Evolutionary conservation across 2,329 filamentous ascomycete genomes (phyloP), one percentile per base, ranked within the genome.

Genomic region (Cercospora nicotianae): DNA sequence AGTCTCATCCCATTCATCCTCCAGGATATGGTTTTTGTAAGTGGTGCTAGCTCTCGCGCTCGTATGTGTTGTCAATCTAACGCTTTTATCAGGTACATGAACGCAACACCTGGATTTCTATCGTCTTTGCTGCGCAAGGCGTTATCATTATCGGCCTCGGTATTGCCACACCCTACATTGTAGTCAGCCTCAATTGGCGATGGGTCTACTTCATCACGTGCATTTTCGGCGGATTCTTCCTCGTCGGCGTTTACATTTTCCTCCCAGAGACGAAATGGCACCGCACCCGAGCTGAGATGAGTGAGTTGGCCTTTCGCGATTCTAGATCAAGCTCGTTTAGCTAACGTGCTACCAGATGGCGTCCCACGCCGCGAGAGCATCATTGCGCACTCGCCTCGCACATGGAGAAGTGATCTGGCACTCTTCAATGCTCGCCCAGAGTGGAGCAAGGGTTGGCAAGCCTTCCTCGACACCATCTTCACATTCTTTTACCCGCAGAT

Each of bases 401-500:
- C 74, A 9, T 69, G 70, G 28, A 66, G 66, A 61, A 69, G 72
- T 58, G 73, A 77, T 55, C 45, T 76, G 23, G 73, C 72, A 9
- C 66, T 77, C 30, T 69, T 74, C 62, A 67, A 69, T 23, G 73
- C 69, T 20, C 60, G 65, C 2, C 62, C 65, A 31, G 71, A 76
- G 57, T 74, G 72, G 71, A 67, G 63, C 26, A 73, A 73, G 16
- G 75, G 74, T 48, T 72, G 68, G 65, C 65, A 65, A 13, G 72
- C 74, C 28, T 68, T 77, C 58, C 63, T 75, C 64, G 75, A 77
- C 69, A 77, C 75, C 12, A 48, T 77, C 12, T 69, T 71, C 39
- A 77, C 75, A 5, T 76, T 76, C 61, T 71, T 76, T 64, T 77
- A 75, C 48, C 75, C 75, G 10, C 75, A 76, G 42, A 76, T 77